These are phyloP conservation scores for Diphasiastrum complanatum DNA, from an alignment of 83 land plant species.

Conservation along the genomic window DNA sequence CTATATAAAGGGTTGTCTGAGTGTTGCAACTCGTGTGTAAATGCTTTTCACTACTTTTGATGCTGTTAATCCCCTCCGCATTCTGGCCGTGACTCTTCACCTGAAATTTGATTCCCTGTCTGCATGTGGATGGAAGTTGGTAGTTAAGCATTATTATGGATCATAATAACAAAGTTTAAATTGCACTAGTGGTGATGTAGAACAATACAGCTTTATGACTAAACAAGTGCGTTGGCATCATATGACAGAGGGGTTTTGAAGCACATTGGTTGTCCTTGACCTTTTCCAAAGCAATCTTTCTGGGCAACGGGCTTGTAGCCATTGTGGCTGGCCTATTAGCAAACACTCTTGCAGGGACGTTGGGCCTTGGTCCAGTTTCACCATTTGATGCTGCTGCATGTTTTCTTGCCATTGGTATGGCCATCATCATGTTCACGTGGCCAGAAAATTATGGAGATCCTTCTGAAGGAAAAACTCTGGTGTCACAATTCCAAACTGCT, in stretches of 20 bases:
- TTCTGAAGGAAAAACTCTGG: conserved; percentile 5
- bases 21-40: no score
- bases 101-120: neutral
- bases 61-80: no score
- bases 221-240: no score
- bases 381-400: conserved; percentile 16
- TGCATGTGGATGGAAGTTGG: no score
- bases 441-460: conserved; percentile 13
- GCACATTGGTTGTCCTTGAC: conserved; percentile 16
- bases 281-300: conserved; percentile 5
- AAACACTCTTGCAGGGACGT: conserved; percentile 7
- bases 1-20: no score
- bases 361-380: conserved; percentile 5
- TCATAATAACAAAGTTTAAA: no score
- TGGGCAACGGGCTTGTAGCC: conserved; percentile 9
- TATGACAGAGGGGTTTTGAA: conserved; percentile 8
- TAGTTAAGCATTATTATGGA: no score
- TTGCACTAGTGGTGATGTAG: no score
- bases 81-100: no score
- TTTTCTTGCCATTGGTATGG: conserved; percentile 8
- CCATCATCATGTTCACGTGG: conserved; percentile 11
- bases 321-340: conserved; percentile 8
- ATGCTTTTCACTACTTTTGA: no score
- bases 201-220: no score
- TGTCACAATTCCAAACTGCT: conserved; percentile 4